A percentile compares a stretch with the other conserved stretches of the same genome.
phyloP scores from a whole-genome alignment of 345 rosid species.

The Trapa incisa region DNA sequence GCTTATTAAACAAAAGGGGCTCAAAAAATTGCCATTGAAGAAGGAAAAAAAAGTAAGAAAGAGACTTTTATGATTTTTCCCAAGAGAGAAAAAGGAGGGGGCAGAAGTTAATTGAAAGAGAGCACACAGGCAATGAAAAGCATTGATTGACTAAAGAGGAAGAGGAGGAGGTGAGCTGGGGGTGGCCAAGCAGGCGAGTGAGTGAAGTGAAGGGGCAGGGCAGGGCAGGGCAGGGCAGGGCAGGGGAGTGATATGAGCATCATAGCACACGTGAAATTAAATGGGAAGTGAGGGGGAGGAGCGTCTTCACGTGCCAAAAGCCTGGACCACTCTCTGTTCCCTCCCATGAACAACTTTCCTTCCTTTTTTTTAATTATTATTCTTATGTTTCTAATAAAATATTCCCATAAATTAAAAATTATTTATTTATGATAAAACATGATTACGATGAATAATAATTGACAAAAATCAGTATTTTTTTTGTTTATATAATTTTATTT shows the following conservation, averaged over 20 bases:
- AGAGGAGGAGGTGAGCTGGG: background rate
- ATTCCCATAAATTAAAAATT: too few species aligned
- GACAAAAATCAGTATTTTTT: too few species aligned
- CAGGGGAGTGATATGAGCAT: slow-evolving; percentile 23
- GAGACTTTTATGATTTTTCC: too few species aligned
- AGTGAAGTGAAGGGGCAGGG: too few species aligned
- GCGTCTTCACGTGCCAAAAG: slow-evolving; percentile 58
- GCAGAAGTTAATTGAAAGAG: background rate
- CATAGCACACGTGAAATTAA: slow-evolving; percentile 37
- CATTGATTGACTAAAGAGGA: slow-evolving; percentile 13
- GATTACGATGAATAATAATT: too few species aligned
- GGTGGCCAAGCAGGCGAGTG: too few species aligned
- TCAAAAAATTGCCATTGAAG: too few species aligned
- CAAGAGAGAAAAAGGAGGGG: background rate
- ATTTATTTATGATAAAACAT: too few species aligned
- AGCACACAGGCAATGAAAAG: background rate
- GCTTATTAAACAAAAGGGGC: too few species aligned
- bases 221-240: background rate
- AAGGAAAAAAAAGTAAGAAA: too few species aligned
- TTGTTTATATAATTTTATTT: background rate
- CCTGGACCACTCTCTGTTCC: slow-evolving; percentile 12
- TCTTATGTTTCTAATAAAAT: too few species aligned
- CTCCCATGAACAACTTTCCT: background rate
- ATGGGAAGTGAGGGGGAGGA: slow-evolving; percentile 34
- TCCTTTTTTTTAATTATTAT: too few species aligned